Conservation (phyloP, 345 rosid species). For the Conringia planisiliqua region DNA sequence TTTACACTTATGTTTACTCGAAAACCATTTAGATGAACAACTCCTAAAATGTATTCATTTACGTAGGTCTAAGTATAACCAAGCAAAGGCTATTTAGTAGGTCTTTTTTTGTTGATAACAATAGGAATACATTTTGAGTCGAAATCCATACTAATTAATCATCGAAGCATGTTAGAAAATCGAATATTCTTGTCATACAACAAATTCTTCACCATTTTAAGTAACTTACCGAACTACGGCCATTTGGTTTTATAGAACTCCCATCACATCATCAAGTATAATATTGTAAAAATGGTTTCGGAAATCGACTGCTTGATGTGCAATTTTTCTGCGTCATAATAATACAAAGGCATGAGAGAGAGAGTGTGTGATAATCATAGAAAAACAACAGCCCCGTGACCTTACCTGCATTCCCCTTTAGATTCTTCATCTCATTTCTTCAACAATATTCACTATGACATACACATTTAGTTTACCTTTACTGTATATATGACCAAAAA, state of each 20-base stretch:
- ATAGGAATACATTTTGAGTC: too few species aligned
- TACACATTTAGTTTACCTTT: neutral
- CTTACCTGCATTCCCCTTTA: slow-evolving; percentile 11
- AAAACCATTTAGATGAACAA: too few species aligned
- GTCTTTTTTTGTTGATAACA: too few species aligned
- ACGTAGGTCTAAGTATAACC: too few species aligned
- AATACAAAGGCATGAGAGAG: neutral
- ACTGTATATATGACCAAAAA: neutral
- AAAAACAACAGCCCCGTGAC: slow-evolving; percentile 20
- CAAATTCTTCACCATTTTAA: too few species aligned
- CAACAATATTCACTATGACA: slow-evolving; percentile 4
- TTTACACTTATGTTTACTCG: neutral
- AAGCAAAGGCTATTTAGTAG: too few species aligned
- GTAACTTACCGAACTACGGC: too few species aligned
- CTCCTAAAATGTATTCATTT: too few species aligned
- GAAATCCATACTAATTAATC: too few species aligned
- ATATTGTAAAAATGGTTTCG: neutral
- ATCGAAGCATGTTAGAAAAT: too few species aligned
- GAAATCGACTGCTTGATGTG: neutral
- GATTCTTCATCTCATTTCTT: neutral
- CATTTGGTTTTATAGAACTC: too few species aligned
- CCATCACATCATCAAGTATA: neutral
- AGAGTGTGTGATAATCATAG: neutral
- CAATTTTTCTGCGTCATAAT: neutral
- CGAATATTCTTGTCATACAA: too few species aligned